Conservation (phyloP, 805 yeast species). For the Lipomyces yamanashiensis region DNA sequence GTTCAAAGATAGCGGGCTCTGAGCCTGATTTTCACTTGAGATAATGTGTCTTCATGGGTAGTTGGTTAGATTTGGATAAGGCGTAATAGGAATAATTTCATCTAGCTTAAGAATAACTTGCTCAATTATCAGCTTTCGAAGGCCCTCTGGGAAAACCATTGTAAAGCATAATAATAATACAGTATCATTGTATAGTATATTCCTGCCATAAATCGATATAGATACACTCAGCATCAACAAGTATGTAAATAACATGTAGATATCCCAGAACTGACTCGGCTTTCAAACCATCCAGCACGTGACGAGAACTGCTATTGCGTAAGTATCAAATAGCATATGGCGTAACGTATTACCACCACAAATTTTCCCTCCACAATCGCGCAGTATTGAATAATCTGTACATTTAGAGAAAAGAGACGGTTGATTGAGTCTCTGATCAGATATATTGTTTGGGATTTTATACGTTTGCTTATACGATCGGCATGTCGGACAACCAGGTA, state of each 20-base stretch:
- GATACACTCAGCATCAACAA: too few species aligned
- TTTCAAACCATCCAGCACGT: not conserved
- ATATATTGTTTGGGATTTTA: not conserved
- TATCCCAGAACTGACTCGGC: not conserved
- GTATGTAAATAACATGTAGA: too few species aligned
- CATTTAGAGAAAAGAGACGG: too few species aligned
- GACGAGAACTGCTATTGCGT: not conserved
- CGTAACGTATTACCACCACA: not conserved
- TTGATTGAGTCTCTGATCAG: not conserved
- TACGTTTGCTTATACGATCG: not conserved
- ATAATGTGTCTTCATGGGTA: not conserved
- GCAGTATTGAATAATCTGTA: too few species aligned
- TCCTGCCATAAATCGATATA: too few species aligned
- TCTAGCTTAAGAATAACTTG: not conserved
- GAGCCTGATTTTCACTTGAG: not conserved
- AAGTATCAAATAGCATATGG: not conserved
- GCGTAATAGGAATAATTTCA: not conserved
- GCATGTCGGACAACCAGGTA: slow-evolving; percentile 28
- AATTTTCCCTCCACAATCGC: not conserved
- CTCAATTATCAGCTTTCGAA: too few species aligned
- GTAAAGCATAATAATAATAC: too few species aligned
- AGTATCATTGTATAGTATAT: too few species aligned
- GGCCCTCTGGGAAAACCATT: too few species aligned
- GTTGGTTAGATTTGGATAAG: not conserved
- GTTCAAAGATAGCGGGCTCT: slow-evolving; percentile 36